Base-by-base conservation (phyloP, 331 rosid species). In the Cydonia oblonga region DNA sequence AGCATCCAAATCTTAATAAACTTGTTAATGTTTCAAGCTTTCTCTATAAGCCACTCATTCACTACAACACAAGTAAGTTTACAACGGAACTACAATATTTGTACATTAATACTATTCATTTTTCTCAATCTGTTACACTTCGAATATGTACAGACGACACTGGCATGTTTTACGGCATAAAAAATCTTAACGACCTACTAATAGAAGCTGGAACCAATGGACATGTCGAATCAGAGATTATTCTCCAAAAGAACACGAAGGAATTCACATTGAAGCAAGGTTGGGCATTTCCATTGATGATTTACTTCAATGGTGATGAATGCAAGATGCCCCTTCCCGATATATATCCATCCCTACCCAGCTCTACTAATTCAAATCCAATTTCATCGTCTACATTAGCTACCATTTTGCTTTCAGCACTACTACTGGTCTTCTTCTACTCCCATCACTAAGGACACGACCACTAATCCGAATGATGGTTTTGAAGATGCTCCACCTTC, bases 1-100 rank as follows among this genome's bases (percentile, higher is more conserved):
- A 59, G 70, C 70, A 72, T 53, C 82, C 82, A n/a, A 78, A 78
- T 67, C 64, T 78, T 59, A 60, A 72, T 59, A 78, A 78, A 18
- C 59, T 78, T 16, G 33, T 51, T 26, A 58, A 78, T 11, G 53
- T 72, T 5, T 66, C 59, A 26, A 66, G 64, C 64, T 72, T 72
- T 51, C 22, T 30, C 33, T 72, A 66, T 20, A 78, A 72, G 62
- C 78, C 74, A 26, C 78, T 66, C 28, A 58, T 9, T 51, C 74
- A 67, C 7, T 72, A 46, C 58, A 3, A 9, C 20, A 29, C 26
- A 30, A 78, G 78, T 72, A 72, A 78, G 82, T 24, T 30, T 64
- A 40, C 54, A 12, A 75, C 6, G 15, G 62, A 23, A 57, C 18
- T 6, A 49, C 54, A 49, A 6, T 16, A 5, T 49, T 49, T 6